phyloP scores from a whole-genome alignment of 1,284 basidiomycete species.

The Apiotrichum veenhuisii region DNA sequence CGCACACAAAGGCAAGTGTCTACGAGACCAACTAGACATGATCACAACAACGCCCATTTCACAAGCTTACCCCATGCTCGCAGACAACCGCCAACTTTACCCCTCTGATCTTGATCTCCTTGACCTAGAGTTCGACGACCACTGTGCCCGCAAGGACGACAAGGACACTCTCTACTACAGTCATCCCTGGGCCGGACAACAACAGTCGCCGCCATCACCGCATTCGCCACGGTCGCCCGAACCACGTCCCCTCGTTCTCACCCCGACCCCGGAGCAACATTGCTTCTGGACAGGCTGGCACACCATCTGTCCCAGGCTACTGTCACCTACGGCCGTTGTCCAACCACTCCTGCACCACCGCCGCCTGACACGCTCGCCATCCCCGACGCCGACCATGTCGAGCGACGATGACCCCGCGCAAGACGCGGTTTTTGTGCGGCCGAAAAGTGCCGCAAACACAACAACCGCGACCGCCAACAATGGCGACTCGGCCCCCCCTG shows the following conservation, averaged over 20 bases:
- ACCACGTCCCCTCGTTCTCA: background rate
- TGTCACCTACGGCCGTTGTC: conserved; percentile 12
- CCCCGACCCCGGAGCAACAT: background rate
- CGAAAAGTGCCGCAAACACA: background rate
- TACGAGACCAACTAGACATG: background rate
- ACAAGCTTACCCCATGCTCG: background rate
- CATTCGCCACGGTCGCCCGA: too few relatives aligned
- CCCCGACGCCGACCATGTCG: conserved; percentile 21
- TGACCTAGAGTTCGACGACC: background rate
- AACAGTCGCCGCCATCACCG: too few relatives aligned
- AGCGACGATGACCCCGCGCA: conserved; percentile 20
- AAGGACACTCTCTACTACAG: too few relatives aligned
- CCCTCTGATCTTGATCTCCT: background rate
- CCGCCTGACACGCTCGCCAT: conserved; percentile 10
- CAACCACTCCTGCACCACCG: conserved; percentile 5
- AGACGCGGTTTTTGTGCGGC: background rate
- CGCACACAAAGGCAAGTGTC: conserved; percentile 10
- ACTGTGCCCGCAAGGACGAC: background rate
- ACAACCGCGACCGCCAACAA: background rate
- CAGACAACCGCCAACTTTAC: background rate
- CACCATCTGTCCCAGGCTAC: conserved; percentile 16
- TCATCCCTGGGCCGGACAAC: too few relatives aligned
- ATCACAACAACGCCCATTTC: background rate
- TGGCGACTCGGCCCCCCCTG: background rate
- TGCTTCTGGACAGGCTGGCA: conserved; percentile 10